Evolutionary conservation across 345 rosid genomes (phyloP).

Genomic region (Boechera retrofracta): DNA sequence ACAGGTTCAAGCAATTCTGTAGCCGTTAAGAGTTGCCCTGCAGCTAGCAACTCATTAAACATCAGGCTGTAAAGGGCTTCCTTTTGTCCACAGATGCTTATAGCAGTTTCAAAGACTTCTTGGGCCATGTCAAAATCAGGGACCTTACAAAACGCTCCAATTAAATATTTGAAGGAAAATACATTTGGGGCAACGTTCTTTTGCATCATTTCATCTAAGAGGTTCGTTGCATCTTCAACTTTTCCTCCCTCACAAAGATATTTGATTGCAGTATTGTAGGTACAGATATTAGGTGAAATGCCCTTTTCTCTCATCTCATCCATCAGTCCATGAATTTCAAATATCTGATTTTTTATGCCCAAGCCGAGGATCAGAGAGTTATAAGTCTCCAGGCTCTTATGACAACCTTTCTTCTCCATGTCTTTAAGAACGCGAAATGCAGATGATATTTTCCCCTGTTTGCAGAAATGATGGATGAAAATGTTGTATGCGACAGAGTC

Average conservation of each 20-base stretch:
- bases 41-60: constrained; percentile 78
- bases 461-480: constrained; percentile 80
- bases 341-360: constrained; percentile 77
- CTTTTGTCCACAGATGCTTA: constrained; percentile 78
- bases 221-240: constrained; percentile 74
- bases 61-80: constrained; percentile 77
- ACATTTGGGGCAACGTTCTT: constrained; percentile 75
- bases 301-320: constrained; percentile 97
- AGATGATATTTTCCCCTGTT: constrained; percentile 86
- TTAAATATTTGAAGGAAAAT: constrained; percentile 68
- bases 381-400: constrained; percentile 79
- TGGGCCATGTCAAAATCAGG: constrained; percentile 65
- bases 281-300: constrained; percentile 75
- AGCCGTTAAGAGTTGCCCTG: constrained; percentile 68
- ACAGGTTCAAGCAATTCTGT: constrained; percentile 74
- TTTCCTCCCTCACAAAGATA: constrained; percentile 83
- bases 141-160: constrained; percentile 77
- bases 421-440: constrained; percentile 95
- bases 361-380: constrained; percentile 84
- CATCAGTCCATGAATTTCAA: constrained; percentile 89
- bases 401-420: constrained; percentile 92
- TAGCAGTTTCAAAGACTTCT: constrained; percentile 82
- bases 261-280: constrained; percentile 74
- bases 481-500: constrained; percentile 75
- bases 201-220: constrained; percentile 86